Percentiles rank a stretch among this genome's conserved stretches.
These are phyloP conservation scores for Sanghuangporus weigelae DNA, from an alignment of 1,284 basidiomycete genomes.

Conservation along the genomic window DNA sequence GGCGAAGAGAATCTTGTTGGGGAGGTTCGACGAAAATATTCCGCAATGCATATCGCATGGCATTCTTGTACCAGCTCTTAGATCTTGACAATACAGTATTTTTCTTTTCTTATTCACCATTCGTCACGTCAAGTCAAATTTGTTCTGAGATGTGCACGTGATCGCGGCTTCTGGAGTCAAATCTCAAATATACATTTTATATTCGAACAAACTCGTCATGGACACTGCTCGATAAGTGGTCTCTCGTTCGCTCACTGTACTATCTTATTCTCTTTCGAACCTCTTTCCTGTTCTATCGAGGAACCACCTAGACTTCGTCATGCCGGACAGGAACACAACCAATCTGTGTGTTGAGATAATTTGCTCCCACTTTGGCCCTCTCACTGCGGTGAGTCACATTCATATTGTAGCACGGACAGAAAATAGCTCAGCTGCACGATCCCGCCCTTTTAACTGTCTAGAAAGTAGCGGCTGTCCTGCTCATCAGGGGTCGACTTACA, in stretches of 20 bases:
- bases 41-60: too few relatives aligned
- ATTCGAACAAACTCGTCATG: too few relatives aligned
- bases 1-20: neutral
- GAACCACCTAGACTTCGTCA: slow-evolving; percentile 24
- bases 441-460: slow-evolving; percentile 36
- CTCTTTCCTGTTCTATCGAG: neutral
- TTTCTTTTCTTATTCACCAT: too few relatives aligned
- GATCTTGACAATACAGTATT: too few relatives aligned
- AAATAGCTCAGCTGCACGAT: slow-evolving; percentile 2
- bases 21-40: neutral
- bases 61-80: too few relatives aligned
- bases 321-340: slow-evolving; percentile 70
- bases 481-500: slow-evolving; percentile 80
- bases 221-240: too few relatives aligned
- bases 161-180: too few relatives aligned
- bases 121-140: too few relatives aligned
- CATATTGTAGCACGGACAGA: neutral
- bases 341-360: slow-evolving; percentile 74
- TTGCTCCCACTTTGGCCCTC: slow-evolving; percentile 72
- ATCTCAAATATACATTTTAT: too few relatives aligned
- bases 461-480: slow-evolving; percentile 79
- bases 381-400: slow-evolving; percentile 57
- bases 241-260: neutral
- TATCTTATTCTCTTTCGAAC: neutral
- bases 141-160: too few relatives aligned